Conservation (phyloP, 2,329 filamentous ascomycete genomes). For the Gyromitra esculenta region DNA sequence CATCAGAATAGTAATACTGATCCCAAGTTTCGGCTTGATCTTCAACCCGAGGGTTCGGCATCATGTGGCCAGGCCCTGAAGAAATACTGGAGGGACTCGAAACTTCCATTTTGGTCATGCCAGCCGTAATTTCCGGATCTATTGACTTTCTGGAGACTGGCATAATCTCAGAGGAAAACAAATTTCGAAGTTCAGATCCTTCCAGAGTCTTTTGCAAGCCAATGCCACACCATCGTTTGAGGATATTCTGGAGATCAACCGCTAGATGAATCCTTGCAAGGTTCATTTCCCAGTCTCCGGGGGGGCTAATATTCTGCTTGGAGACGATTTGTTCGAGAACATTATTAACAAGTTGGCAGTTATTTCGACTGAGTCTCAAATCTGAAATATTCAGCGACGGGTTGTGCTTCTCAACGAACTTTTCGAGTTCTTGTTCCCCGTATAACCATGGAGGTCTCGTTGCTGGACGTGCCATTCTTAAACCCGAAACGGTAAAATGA, state of each 20-base stretch:
- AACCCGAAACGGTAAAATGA: neutral
- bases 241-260: constrained; percentile 52
- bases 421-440: constrained; percentile 19
- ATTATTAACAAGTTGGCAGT: constrained; percentile 34
- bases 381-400: constrained; percentile 19
- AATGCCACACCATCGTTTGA: constrained; percentile 46
- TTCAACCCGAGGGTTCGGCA: neutral
- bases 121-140: neutral
- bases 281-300: constrained; percentile 47
- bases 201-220: constrained; percentile 50
- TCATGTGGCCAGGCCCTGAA: neutral
- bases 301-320: constrained; percentile 16
- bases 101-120: constrained; percentile 24
- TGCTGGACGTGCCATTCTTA: constrained; percentile 20
- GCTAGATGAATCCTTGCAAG: constrained; percentile 52
- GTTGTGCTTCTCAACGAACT: constrained; percentile 31
- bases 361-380: constrained; percentile 34
- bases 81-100: constrained; percentile 7
- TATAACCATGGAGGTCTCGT: constrained; percentile 49
- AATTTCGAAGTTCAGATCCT: constrained; percentile 28
- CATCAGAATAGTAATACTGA: neutral
- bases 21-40: neutral
- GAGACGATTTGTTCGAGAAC: constrained; percentile 38
- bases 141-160: neutral
- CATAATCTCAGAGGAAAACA: constrained; percentile 7